phyloP scores from a whole-genome alignment of 768 basidiomycete genomes.

The Mycena pura region DNA sequence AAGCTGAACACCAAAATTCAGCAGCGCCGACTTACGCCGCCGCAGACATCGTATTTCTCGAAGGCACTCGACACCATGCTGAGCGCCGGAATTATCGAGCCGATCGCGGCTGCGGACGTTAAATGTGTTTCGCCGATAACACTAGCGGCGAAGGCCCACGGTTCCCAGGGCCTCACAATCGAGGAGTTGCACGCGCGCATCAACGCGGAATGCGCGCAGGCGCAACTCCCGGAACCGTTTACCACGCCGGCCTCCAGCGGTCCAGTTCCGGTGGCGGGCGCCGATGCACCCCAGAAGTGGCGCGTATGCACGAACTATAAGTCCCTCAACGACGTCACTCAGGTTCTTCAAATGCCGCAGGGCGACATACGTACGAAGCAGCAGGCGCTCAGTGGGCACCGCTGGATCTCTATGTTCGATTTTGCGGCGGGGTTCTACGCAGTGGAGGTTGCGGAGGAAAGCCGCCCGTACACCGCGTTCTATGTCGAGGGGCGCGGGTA shows the following conservation, averaged over 20 bases:
- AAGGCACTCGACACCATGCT: constrained; percentile 43
- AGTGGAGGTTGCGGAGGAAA: constrained; percentile 25
- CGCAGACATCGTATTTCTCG: constrained; percentile 39
- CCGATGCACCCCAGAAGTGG: constrained; percentile 36
- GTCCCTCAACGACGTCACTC: constrained; percentile 39
- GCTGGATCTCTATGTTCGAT: constrained; percentile 44
- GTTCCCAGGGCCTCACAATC: constrained; percentile 34
- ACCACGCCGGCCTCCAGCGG: constrained; percentile 27
- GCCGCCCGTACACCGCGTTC: constrained; percentile 40
- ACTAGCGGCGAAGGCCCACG: constrained; percentile 44
- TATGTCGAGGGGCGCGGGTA: constrained; percentile 46
- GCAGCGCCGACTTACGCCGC: constrained; percentile 38
- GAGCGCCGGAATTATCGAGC: constrained; percentile 40
- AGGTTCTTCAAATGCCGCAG: constrained; percentile 39
- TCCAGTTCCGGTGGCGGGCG: background rate
- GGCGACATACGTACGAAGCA: constrained; percentile 48
- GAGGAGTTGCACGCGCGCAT: constrained; percentile 42
- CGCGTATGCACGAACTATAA: constrained; percentile 47
- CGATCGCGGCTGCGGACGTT: constrained; percentile 35
- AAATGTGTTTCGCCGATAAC: constrained; percentile 42
- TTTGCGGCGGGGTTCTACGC: constrained; percentile 45
- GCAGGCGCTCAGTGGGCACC: constrained; percentile 40
- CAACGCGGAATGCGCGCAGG: constrained; percentile 39
- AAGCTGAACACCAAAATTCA: constrained; percentile 38
- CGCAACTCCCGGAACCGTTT: constrained; percentile 30